These are phyloP conservation scores for Coniochaeta sp. DNA, from an alignment of 2,329 filamentous ascomycete species.

Conservation along the genomic window DNA sequence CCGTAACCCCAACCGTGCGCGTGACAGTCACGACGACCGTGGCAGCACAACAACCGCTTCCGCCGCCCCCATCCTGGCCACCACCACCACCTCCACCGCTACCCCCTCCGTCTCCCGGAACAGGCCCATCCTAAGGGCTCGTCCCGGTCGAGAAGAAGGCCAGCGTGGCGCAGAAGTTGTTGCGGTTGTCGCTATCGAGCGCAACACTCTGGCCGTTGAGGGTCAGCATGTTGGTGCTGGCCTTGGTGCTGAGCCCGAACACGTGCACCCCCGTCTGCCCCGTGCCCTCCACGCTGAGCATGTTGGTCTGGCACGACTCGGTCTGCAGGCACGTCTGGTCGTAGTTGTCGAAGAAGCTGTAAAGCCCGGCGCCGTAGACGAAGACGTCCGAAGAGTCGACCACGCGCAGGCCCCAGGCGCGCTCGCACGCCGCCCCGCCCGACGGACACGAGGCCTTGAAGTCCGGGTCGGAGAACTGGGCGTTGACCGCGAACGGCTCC, in stretches of 20 bases:
- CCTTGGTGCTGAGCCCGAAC: slow-evolving; percentile 68
- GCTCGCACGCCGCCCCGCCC: slow-evolving; percentile 46
- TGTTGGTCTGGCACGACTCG: slow-evolving; percentile 70
- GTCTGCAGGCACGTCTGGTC: slow-evolving; percentile 58
- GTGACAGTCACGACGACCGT: background rate
- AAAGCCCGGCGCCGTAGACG: slow-evolving; percentile 67
- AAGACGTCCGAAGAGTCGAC: slow-evolving; percentile 58
- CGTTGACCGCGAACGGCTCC: slow-evolving; percentile 53
- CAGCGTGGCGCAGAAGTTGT: slow-evolving; percentile 57
- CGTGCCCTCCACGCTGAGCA: slow-evolving; percentile 65
- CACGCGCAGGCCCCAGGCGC: slow-evolving; percentile 71
- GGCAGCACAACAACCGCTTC: background rate
- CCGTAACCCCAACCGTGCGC: background rate
- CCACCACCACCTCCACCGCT: background rate
- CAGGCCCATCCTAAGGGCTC: slow-evolving; percentile 7
- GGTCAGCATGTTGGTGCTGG: slow-evolving; percentile 64
- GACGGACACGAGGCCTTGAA: slow-evolving; percentile 52
- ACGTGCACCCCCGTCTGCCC: slow-evolving; percentile 41
- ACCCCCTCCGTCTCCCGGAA: slow-evolving; percentile 4
- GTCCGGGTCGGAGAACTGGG: slow-evolving; percentile 57
- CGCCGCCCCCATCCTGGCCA: no score
- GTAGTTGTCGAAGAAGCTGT: slow-evolving; percentile 83
- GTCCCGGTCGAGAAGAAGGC: slow-evolving; percentile 35
- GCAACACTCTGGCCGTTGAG: slow-evolving; percentile 47
- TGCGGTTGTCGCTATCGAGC: slow-evolving; percentile 54